These are phyloP conservation scores for Mycena metata DNA, from an alignment of 768 basidiomycete genomes.

Conservation along the genomic window DNA sequence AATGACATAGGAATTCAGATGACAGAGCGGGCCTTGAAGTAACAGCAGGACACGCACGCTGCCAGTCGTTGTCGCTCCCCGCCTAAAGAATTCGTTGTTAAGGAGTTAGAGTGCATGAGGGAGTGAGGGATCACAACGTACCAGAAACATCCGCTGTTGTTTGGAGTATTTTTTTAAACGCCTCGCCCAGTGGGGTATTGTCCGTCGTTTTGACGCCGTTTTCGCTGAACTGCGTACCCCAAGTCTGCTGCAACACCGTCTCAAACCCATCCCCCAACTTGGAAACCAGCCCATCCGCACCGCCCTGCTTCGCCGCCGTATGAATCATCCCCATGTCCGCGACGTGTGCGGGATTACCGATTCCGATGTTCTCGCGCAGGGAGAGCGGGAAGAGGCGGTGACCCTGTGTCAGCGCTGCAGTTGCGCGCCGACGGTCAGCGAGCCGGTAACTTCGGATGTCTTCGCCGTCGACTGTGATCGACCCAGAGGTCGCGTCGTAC, in stretches of 20 bases:
- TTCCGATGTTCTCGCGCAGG: constrained; percentile 52
- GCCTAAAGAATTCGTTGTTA: constrained; percentile 32
- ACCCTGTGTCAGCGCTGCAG: constrained; percentile 58
- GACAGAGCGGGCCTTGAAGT: not conserved
- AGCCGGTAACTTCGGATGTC: constrained; percentile 48
- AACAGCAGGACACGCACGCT: constrained; percentile 38
- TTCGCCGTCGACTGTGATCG: constrained; percentile 54
- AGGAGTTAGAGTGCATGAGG: too few species aligned
- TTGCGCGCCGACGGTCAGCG: constrained; percentile 49
- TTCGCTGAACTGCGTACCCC: too few species aligned
- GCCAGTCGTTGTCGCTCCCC: constrained; percentile 47
- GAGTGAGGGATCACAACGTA: not conserved
- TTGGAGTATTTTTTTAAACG: too few species aligned
- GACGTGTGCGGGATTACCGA: constrained; percentile 11
- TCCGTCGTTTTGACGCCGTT: too few species aligned
- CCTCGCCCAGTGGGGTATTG: too few species aligned
- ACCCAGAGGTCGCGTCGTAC: constrained; percentile 49
- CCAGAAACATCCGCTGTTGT: constrained; percentile 30
- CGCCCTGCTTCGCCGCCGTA: constrained; percentile 23
- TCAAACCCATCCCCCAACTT: constrained; percentile 21
- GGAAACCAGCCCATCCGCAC: constrained; percentile 25
- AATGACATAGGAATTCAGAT: not conserved
- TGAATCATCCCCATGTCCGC: not conserved
- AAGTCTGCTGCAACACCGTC: constrained; percentile 31
- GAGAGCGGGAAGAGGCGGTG: constrained; percentile 53